Percentiles rank a stretch among this genome's conserved stretches.
Evolutionary conservation across 345 rosid genomes (phyloP).

Genomic region (Kandelia obovata): DNA sequence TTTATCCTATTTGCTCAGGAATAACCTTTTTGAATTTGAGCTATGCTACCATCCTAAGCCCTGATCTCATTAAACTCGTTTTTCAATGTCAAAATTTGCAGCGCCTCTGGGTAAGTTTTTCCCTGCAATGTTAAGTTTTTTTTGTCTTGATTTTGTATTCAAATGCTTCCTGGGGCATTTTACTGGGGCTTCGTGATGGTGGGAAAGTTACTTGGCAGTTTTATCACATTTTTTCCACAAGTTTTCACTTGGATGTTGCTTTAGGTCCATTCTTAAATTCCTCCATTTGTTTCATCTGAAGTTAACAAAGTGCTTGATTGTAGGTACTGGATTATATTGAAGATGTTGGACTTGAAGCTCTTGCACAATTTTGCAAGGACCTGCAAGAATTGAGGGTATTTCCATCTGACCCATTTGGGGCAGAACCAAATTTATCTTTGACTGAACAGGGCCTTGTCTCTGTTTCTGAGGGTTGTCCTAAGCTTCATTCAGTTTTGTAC

Average conservation of each 20-base stretch:
- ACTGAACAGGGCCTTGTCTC: conserved; percentile 84
- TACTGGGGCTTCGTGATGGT: background rate
- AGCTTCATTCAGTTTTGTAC: conserved; percentile 77
- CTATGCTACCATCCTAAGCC: conserved; percentile 58
- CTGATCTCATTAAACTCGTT: conserved; percentile 68
- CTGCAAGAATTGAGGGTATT: conserved; percentile 83
- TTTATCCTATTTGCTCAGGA: conserved; percentile 64
- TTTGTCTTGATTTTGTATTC: background rate
- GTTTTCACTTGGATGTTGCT: background rate
- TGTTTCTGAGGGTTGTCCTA: conserved; percentile 75
- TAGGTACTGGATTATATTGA: conserved; percentile 92
- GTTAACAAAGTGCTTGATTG: conserved; percentile 21
- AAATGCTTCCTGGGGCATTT: background rate
- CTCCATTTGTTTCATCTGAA: background rate
- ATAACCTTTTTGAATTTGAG: conserved; percentile 83
- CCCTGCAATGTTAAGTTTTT: background rate
- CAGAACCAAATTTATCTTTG: conserved; percentile 53
- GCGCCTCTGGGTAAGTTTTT: conserved; percentile 68
- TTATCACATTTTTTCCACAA: background rate
- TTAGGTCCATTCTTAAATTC: conserved; percentile 1
- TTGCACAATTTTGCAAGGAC: conserved; percentile 75
- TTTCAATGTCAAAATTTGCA: conserved; percentile 64
- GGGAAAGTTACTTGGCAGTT: background rate
- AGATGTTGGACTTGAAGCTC: conserved; percentile 74
- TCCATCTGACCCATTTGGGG: conserved; percentile 76